phyloP scores from a whole-genome alignment of 306 rosid species.

The Senna siamea region DNA sequence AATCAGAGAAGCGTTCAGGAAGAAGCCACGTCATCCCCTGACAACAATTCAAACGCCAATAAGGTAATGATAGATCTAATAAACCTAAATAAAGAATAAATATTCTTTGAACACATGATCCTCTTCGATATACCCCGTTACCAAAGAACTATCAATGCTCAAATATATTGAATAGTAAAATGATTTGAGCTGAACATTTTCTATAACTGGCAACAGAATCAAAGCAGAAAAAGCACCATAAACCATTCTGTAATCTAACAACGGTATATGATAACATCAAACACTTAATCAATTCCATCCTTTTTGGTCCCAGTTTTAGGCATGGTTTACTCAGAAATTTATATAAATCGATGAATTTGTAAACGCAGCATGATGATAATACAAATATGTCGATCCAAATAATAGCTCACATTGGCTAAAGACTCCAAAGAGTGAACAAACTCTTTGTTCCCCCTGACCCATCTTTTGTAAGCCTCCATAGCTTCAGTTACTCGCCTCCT shows the following conservation, averaged over 20 bases:
- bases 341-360: constrained; percentile 7
- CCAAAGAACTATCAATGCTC: not conserved
- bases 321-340: not conserved
- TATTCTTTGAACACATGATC: constrained; percentile 26
- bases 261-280: not conserved
- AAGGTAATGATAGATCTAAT: constrained; percentile 34
- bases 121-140: constrained; percentile 5
- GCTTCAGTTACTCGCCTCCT: constrained; percentile 37
- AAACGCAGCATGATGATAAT: constrained; percentile 14
- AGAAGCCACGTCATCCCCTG: constrained; percentile 99
- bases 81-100: not conserved
- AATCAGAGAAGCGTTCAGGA: constrained; percentile 90
- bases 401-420: constrained; percentile 78
- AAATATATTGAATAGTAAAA: not conserved
- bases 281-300: not conserved
- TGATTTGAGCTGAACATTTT: not conserved
- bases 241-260: not conserved
- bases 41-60: constrained; percentile 43
- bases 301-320: not conserved
- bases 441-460: constrained; percentile 89
- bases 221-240: not conserved
- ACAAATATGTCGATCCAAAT: constrained; percentile 14
- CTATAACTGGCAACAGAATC: not conserved
- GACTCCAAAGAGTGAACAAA: constrained; percentile 86
- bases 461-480: constrained; percentile 88